A percentile compares a stretch with the other conserved stretches of the same genome.
Evolutionary conservation across 2,329 filamentous ascomycete species (phyloP).

Genomic region (Pezicula rhizophila): DNA sequence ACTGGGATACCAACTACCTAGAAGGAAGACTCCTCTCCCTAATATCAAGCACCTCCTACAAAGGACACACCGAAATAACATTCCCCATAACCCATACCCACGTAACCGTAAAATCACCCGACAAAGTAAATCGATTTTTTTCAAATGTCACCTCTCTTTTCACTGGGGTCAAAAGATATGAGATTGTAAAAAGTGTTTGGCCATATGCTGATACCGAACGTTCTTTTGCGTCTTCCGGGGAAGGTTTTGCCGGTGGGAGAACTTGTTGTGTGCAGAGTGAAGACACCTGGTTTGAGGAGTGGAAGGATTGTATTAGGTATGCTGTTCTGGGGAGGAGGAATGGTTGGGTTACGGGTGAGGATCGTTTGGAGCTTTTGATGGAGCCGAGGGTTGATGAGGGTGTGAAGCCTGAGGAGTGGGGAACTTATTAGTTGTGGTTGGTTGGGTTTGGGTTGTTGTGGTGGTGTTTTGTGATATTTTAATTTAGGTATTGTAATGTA

Average conservation of each 20-base stretch:
- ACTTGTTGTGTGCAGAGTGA: slow-evolving; percentile 47
- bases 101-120: slow-evolving; percentile 44
- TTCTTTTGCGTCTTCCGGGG: slow-evolving; percentile 19
- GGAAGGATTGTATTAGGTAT: slow-evolving; percentile 39
- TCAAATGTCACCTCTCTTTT: slow-evolving; percentile 46
- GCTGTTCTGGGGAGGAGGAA: slow-evolving; percentile 25
- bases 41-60: slow-evolving; percentile 43
- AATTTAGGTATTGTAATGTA: no score
- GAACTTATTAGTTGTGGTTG: background rate
- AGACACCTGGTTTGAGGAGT: slow-evolving; percentile 50
- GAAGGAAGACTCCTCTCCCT: slow-evolving; percentile 48
- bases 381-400: slow-evolving; percentile 13
- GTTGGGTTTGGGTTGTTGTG: no score
- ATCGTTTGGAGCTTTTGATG: slow-evolving; percentile 25
- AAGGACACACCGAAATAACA: slow-evolving; percentile 40
- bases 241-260: slow-evolving; percentile 30
- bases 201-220: slow-evolving; percentile 44
- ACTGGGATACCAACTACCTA: slow-evolving; percentile 48
- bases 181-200: slow-evolving; percentile 51
- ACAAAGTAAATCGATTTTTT: slow-evolving; percentile 49
- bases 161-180: slow-evolving; percentile 46
- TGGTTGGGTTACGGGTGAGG: slow-evolving; percentile 25
- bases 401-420: slow-evolving; percentile 10
- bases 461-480: no score
- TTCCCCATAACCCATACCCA: slow-evolving; percentile 45